A percentile compares a stretch with the other conserved stretches of the same genome.
Conservation (phyloP, 2,329 filamentous ascomycete species). For the Mycosphaerella arachidis region DNA sequence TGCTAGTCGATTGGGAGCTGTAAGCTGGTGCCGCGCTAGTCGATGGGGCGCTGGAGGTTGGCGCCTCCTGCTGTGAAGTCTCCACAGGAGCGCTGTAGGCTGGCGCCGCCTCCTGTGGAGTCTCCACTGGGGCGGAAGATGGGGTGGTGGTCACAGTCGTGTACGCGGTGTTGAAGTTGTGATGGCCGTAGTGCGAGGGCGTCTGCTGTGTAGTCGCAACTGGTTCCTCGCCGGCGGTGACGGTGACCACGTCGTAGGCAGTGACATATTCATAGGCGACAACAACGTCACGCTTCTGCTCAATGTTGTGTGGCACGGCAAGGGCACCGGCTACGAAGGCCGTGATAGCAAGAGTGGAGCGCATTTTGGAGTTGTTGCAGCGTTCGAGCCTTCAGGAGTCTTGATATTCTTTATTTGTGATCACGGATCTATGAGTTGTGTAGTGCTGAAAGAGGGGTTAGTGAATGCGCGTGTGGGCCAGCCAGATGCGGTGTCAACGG, state of each 20-base stretch:
- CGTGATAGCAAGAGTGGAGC: conserved; percentile 33
- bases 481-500: neutral
- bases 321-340: conserved; percentile 35
- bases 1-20: conserved; percentile 7
- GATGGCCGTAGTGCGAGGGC: conserved; percentile 23
- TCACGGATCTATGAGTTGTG: neutral
- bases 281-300: conserved; percentile 29
- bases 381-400: conserved; percentile 2
- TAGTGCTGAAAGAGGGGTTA: conserved; percentile 1
- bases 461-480: neutral
- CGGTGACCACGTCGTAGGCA: conserved; percentile 34
- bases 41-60: neutral
- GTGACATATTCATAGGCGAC: conserved; percentile 29
- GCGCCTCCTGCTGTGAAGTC: neutral
- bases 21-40: conserved; percentile 5
- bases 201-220: conserved; percentile 6
- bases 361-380: conserved; percentile 30
- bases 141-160: neutral
- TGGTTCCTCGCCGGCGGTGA: conserved; percentile 26
- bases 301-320: conserved; percentile 31
- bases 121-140: neutral
- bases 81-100: neutral
- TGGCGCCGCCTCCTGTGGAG: neutral
- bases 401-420: conserved; percentile 10
- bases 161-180: conserved; percentile 7